phyloP scores from a whole-genome alignment of 2,329 filamentous ascomycete species.

The Aspergillus alliaceus region DNA sequence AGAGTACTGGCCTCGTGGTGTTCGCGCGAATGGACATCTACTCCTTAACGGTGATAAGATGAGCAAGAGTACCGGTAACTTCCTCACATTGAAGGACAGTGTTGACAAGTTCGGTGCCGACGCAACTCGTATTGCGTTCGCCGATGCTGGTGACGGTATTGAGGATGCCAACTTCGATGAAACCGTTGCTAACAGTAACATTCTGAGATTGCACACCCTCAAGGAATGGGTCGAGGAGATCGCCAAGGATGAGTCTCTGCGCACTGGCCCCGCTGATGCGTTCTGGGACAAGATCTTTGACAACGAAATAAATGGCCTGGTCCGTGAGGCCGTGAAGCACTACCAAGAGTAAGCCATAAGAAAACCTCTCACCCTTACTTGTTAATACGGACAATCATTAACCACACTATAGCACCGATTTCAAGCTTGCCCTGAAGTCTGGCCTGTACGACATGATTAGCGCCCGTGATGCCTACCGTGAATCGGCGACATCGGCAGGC shows the following conservation, averaged over 20 bases:
- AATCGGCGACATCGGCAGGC: constrained; percentile 72
- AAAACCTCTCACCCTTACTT: not conserved
- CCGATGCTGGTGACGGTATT: constrained; percentile 91
- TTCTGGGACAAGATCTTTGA: constrained; percentile 89
- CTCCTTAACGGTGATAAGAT: constrained; percentile 98
- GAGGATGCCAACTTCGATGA: constrained; percentile 98
- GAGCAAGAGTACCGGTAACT: constrained; percentile 97
- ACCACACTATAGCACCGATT: constrained; percentile 59
- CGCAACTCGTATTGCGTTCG: constrained; percentile 84
- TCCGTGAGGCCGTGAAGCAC: constrained; percentile 74
- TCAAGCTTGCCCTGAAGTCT: constrained; percentile 82
- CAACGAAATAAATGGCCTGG: constrained; percentile 85
- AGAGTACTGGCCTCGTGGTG: constrained; percentile 82
- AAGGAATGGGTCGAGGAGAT: constrained; percentile 93
- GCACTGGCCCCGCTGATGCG: constrained; percentile 70
- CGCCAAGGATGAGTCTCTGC: constrained; percentile 70
- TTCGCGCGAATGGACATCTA: constrained; percentile 90
- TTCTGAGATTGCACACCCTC: constrained; percentile 78
- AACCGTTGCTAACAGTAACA: constrained; percentile 86
- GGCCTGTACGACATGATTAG: constrained; percentile 88
- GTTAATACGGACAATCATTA: constrained; percentile 8
- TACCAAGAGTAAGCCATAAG: constrained; percentile 63
- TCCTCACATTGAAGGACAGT: constrained; percentile 83
- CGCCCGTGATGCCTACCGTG: constrained; percentile 87
- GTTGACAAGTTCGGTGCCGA: constrained; percentile 93